Percentiles rank a stretch among this genome's conserved stretches.
These are phyloP conservation scores for Viola pubescens DNA, from an alignment of 441 rosid species.

Conservation along the genomic window DNA sequence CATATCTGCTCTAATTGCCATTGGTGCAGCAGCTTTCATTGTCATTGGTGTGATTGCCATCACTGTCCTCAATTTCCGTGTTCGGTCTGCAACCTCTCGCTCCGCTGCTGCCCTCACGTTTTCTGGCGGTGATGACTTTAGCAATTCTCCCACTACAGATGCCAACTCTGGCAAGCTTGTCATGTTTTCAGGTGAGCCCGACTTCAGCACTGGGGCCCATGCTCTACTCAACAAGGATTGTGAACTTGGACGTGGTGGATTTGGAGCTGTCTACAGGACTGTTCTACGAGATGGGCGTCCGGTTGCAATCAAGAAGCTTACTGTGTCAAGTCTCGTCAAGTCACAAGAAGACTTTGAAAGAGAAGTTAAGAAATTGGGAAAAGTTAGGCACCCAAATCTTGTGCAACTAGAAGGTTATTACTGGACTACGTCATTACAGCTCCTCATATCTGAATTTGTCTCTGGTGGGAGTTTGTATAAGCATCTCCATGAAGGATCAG, in stretches of 20 bases:
- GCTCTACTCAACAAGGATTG: conserved; percentile 89
- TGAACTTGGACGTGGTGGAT: conserved; percentile 90
- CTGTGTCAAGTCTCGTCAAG: conserved; percentile 65
- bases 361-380: conserved; percentile 70
- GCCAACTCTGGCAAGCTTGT: conserved; percentile 86
- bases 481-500: conserved; percentile 56
- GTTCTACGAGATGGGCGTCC: conserved; percentile 63
- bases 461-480: conserved; percentile 65
- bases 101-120: conserved; percentile 45
- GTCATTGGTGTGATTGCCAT: conserved; percentile 73
- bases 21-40: conserved; percentile 83
- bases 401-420: conserved; percentile 81
- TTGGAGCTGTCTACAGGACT: conserved; percentile 83
- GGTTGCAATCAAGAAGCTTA: conserved; percentile 88
- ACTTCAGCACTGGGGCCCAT: conserved; percentile 62
- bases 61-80: conserved; percentile 72
- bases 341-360: conserved; percentile 82
- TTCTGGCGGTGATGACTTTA: conserved; percentile 68
- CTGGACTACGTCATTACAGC: conserved; percentile 83
- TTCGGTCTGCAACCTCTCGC: conserved; percentile 49
- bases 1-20: conserved; percentile 83
- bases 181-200: conserved; percentile 81
- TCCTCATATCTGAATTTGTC: conserved; percentile 69
- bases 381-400: conserved; percentile 61
- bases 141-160: conserved; percentile 66